Evolutionary conservation across 2,329 filamentous ascomycete genomes (phyloP).

Genomic region (Colletotrichum orbiculare): DNA sequence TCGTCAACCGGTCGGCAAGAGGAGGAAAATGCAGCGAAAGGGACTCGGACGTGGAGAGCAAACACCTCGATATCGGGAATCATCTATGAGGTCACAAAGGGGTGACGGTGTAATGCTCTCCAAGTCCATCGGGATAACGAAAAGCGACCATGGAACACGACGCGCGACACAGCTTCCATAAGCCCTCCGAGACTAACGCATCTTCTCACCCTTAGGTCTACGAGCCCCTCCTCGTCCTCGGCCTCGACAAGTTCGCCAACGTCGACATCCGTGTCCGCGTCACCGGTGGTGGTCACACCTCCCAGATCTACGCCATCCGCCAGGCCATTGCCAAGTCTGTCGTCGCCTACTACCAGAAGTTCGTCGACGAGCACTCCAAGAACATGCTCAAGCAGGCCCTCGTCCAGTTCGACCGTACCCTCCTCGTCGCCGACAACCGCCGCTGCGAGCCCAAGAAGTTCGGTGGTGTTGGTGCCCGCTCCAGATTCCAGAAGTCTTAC

Average conservation of each 20-base stretch:
- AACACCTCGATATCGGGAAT: constrained; percentile 9
- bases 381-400: constrained; percentile 98
- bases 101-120: constrained; percentile 9
- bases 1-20: constrained; percentile 26
- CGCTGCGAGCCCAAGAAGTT: constrained; percentile 99
- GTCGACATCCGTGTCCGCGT: constrained; percentile 99
- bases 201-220: constrained; percentile 74
- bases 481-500: constrained; percentile 99
- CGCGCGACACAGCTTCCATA: background rate
- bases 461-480: constrained; percentile 90
- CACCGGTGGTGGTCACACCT: constrained; percentile 96
- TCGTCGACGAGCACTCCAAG: constrained; percentile 99
- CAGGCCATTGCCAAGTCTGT: constrained; percentile 99
- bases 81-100: background rate
- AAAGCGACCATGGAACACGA: background rate
- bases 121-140: background rate
- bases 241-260: constrained; percentile 95
- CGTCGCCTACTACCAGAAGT: constrained; percentile 97
- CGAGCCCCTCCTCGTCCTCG: constrained; percentile 97
- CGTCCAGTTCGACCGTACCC: constrained; percentile 94
- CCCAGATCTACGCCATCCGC: constrained; percentile 97
- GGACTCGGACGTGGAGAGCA: constrained; percentile 2
- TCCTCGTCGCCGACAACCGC: constrained; percentile 99
- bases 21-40: background rate
- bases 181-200: background rate